phyloP scores from a whole-genome alignment of 2,329 filamentous ascomycete species.

The Clarireedia monteithiana region DNA sequence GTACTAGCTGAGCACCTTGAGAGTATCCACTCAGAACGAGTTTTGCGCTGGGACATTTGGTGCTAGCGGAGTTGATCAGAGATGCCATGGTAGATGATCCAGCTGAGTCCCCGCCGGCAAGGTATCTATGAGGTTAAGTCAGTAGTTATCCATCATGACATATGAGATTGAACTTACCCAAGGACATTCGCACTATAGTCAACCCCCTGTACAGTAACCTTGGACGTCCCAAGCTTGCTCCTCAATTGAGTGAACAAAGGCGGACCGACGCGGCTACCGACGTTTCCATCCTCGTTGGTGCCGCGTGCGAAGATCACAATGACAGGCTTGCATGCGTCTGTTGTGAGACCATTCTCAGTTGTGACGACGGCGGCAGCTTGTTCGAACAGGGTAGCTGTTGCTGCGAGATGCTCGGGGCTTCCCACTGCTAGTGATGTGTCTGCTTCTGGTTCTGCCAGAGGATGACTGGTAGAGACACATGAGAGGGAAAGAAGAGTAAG shows the following conservation, averaged over 20 bases:
- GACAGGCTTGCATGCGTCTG: neutral
- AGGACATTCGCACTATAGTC: constrained; percentile 27
- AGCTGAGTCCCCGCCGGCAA: neutral
- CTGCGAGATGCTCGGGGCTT: constrained; percentile 29
- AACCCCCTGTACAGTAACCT: constrained; percentile 26
- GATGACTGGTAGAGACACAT: neutral
- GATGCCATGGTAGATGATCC: constrained; percentile 14
- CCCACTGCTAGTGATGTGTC: neutral
- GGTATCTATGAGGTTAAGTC: neutral
- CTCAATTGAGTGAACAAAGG: constrained; percentile 26
- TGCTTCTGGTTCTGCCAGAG: neutral
- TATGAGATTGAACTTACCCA: constrained; percentile 16
- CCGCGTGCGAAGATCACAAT: constrained; percentile 40
- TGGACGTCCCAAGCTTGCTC: constrained; percentile 11
- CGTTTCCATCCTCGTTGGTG: constrained; percentile 40
- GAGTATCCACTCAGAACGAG: constrained; percentile 35
- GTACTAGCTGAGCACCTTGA: constrained; percentile 37
- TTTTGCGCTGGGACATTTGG: constrained; percentile 32
- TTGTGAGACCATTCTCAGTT: constrained; percentile 3
- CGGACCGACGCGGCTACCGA: constrained; percentile 31
- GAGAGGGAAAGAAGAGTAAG: neutral
- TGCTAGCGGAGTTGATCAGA: constrained; percentile 28
- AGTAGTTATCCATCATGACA: neutral
- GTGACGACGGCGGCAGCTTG: neutral
- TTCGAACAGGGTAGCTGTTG: constrained; percentile 16